Evolutionary conservation across 2,329 filamentous ascomycete species (phyloP).

Genomic region (Zymoseptoria ardabiliae): DNA sequence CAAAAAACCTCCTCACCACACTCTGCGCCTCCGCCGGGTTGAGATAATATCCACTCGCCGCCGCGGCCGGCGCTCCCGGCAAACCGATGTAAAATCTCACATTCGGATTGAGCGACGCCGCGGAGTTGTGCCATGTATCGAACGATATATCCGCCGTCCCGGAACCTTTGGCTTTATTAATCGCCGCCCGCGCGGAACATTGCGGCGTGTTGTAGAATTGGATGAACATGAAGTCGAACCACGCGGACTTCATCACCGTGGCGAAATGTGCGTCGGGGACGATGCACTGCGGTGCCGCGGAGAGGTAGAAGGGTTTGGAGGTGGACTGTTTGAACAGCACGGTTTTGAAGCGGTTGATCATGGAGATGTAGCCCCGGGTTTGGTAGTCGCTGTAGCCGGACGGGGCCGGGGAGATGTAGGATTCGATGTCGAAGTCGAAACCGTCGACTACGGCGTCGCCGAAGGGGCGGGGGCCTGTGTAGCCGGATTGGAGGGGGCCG

Average conservation of each 20-base stretch:
- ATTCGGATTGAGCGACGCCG: constrained; percentile 38
- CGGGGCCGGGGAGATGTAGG: constrained; percentile 18
- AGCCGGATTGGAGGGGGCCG: constrained; percentile 27
- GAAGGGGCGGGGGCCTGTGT: constrained; percentile 36
- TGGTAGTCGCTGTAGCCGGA: constrained; percentile 26
- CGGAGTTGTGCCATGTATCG: constrained; percentile 23
- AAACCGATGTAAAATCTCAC: constrained; percentile 51
- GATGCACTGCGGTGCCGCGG: constrained; percentile 42
- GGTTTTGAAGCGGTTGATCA: constrained; percentile 43
- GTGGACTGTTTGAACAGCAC: constrained; percentile 31
- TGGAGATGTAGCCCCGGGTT: constrained; percentile 32
- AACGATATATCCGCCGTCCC: constrained; percentile 20
- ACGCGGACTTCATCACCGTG: constrained; percentile 30
- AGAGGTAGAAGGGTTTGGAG: constrained; percentile 41
- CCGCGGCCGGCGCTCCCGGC: constrained; percentile 24
- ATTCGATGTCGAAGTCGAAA: constrained; percentile 47
- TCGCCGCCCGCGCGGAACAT: constrained; percentile 40
- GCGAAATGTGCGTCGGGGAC: constrained; percentile 41
- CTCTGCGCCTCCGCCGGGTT: constrained; percentile 38
- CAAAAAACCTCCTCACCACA: constrained; percentile 39
- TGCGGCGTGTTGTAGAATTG: constrained; percentile 44
- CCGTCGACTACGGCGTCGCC: constrained; percentile 45
- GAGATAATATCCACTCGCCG: constrained; percentile 39
- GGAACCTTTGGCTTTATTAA: constrained; percentile 28
- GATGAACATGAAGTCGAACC: constrained; percentile 39